phyloP scores from a whole-genome alignment of 1,284 basidiomycete genomes.

The Sanghuangporus weigelae region DNA sequence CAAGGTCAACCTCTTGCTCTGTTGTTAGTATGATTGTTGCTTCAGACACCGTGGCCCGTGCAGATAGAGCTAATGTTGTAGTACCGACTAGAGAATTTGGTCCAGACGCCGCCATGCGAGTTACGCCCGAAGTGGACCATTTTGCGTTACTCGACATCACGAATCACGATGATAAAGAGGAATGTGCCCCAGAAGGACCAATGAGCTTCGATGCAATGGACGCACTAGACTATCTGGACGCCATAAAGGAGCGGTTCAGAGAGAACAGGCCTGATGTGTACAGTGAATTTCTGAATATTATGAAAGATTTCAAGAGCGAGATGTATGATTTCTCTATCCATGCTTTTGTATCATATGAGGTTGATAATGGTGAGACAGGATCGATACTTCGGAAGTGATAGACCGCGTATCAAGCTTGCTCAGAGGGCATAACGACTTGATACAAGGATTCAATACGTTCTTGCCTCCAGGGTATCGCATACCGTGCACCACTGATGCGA shows the following conservation, averaged over 20 bases:
- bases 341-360: conserved; percentile 5
- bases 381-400: conserved; percentile 98
- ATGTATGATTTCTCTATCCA: conserved; percentile 55
- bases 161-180: neutral
- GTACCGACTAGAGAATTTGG: neutral
- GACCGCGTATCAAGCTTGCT: conserved; percentile 94
- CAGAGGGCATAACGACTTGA: conserved; percentile 88
- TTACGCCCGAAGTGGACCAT: neutral
- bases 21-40: neutral
- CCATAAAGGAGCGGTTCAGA: conserved; percentile 91
- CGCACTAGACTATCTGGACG: conserved; percentile 95
- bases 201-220: conserved; percentile 41
- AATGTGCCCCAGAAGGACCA: neutral
- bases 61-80: neutral
- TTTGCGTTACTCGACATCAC: neutral
- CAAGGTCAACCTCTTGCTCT: neutral
- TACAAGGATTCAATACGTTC: conserved; percentile 99
- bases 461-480: conserved; percentile 96
- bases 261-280: conserved; percentile 93
- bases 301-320: conserved; percentile 98
- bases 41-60: neutral
- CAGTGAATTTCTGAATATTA: conserved; percentile 96
- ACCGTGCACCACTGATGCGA: conserved; percentile 78
- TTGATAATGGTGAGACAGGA: conserved; percentile 44
- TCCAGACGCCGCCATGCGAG: too few relatives aligned